Percentiles rank a stretch among this genome's conserved stretches.
Evolutionary conservation across 2,329 filamentous ascomycete species (phyloP).

Genomic region (Celoporthe dispersa): DNA sequence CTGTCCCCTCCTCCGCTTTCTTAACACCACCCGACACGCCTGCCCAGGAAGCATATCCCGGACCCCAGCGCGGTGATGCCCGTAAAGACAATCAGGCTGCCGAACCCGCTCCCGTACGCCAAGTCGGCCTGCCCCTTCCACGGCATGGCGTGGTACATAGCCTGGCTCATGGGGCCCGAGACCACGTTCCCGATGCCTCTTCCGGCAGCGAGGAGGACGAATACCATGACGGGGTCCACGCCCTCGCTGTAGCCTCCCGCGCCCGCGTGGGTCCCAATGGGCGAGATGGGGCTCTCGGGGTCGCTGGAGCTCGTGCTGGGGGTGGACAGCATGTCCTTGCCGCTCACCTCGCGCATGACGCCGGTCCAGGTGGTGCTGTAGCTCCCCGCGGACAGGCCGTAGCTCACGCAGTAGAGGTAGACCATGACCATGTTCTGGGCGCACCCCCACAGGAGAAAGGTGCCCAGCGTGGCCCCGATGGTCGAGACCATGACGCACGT

Average conservation of each 20-base stretch:
- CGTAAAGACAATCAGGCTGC: slow-evolving; percentile 60
- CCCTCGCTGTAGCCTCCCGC: slow-evolving; percentile 23
- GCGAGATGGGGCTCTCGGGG: slow-evolving; percentile 31
- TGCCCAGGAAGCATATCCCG: slow-evolving; percentile 50
- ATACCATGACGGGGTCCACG: slow-evolving; percentile 58
- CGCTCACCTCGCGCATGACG: slow-evolving; percentile 51
- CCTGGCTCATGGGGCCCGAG: slow-evolving; percentile 60
- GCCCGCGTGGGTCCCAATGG: neutral
- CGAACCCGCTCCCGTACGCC: slow-evolving; percentile 57
- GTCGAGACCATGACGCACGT: slow-evolving; percentile 63
- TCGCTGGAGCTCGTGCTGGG: slow-evolving; percentile 21
- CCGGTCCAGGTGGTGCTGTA: slow-evolving; percentile 68
- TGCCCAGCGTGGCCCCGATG: slow-evolving; percentile 57
- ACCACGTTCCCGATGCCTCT: slow-evolving; percentile 65
- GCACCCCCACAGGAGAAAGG: slow-evolving; percentile 66
- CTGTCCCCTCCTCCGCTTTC: neutral
- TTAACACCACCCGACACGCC: slow-evolving; percentile 41
- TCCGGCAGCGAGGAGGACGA: slow-evolving; percentile 61
- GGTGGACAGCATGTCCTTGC: slow-evolving; percentile 27
- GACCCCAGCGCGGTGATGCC: slow-evolving; percentile 56
- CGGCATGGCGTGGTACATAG: slow-evolving; percentile 50
- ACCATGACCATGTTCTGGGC: slow-evolving; percentile 57
- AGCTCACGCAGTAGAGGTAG: slow-evolving; percentile 63
- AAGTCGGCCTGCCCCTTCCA: slow-evolving; percentile 46
- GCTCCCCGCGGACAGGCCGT: slow-evolving; percentile 68